Evolutionary conservation across 768 basidiomycete species (phyloP).

Genomic region (Floccularia luteovirens): DNA sequence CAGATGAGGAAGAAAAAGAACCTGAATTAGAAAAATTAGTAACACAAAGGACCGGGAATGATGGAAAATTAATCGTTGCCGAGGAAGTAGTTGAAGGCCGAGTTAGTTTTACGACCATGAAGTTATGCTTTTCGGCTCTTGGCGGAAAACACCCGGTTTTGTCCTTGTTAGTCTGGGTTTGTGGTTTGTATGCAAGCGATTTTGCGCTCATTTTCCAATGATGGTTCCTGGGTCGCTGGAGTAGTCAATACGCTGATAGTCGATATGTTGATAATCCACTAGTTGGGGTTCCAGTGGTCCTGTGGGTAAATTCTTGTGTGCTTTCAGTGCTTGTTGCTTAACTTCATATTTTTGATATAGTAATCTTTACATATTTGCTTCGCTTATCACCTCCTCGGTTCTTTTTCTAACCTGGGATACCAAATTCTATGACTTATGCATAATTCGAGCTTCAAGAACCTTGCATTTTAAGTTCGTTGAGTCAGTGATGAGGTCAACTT

Average conservation of each 20-base stretch:
- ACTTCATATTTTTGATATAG: constrained; percentile 17
- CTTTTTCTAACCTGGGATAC: constrained; percentile 23
- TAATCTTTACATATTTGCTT: constrained; percentile 28
- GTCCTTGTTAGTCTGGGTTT: constrained; percentile 19
- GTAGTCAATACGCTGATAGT: too few relatives aligned
- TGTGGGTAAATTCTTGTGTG: constrained; percentile 21
- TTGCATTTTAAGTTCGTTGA: constrained; percentile 47
- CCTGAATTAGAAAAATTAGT: constrained; percentile 19
- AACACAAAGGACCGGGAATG: too few relatives aligned
- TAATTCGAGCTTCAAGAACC: constrained; percentile 41
- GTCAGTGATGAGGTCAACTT: constrained; percentile 50
- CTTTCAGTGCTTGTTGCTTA: not conserved
- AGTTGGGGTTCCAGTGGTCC: constrained; percentile 23
- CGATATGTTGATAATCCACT: constrained; percentile 19
- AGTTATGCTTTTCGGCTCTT: constrained; percentile 23
- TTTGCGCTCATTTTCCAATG: constrained; percentile 19
- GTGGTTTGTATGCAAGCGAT: constrained; percentile 15
- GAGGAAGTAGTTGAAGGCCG: constrained; percentile 55
- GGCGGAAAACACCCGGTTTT: constrained; percentile 20
- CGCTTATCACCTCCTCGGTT: constrained; percentile 7
- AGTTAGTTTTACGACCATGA: constrained; percentile 40
- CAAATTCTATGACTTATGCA: constrained; percentile 36
- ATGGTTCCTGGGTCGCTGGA: constrained; percentile 37
- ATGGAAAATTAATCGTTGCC: constrained; percentile 50
- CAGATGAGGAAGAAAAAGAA: constrained; percentile 16